Conservation (phyloP, 257 asterid species). For the Agastache rugosa region DNA sequence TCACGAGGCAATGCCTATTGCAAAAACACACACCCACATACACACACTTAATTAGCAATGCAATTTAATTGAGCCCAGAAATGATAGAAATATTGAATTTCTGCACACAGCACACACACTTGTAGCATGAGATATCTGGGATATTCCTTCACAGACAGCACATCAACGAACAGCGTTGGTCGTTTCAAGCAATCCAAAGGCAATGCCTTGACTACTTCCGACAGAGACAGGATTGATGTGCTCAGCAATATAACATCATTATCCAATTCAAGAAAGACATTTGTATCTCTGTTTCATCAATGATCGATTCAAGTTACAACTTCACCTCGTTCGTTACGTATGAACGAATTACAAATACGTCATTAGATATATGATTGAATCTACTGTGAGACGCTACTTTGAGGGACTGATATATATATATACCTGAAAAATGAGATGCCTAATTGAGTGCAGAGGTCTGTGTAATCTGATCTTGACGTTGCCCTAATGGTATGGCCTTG, state of each 20-base stretch:
- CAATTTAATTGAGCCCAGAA: neutral
- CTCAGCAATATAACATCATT: constrained; percentile 69
- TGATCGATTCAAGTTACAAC: no score
- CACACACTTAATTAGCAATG: no score
- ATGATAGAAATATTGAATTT: neutral
- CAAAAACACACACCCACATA: no score
- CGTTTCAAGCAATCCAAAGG: constrained; percentile 53
- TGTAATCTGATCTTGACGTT: constrained; percentile 83
- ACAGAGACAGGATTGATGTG: constrained; percentile 78
- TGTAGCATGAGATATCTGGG: constrained; percentile 73
- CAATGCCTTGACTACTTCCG: constrained; percentile 64
- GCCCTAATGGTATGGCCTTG: constrained; percentile 71
- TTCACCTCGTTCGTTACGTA: no score
- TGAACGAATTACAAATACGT: no score
- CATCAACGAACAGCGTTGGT: constrained; percentile 80
- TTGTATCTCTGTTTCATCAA: constrained; percentile 56
- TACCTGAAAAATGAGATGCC: constrained; percentile 80
- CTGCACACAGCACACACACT: no score
- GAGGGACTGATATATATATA: neutral
- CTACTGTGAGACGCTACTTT: neutral
- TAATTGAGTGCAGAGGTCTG: constrained; percentile 56
- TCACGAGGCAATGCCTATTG: constrained; percentile 74
- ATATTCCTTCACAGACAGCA: constrained; percentile 81
- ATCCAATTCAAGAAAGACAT: constrained; percentile 60
- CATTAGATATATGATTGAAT: no score